Evolutionary conservation across 495 filamentous ascomycete genomes (phyloP), one percentile per base, ranked within the genome.

Genomic region (Aspergillus steynii): DNA sequence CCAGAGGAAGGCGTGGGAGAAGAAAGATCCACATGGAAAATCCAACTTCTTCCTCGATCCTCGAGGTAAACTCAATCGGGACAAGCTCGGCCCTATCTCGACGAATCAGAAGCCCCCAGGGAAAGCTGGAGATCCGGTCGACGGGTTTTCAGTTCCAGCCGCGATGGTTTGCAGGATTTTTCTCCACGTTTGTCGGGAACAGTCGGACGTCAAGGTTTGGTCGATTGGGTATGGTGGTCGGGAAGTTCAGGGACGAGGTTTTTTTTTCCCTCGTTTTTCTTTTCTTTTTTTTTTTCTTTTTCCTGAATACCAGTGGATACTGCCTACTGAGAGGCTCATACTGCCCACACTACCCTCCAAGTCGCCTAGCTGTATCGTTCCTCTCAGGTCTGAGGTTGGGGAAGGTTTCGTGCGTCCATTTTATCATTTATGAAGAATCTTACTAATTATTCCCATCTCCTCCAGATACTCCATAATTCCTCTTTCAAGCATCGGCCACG

Each of bases 101-200:
- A 29, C 59, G 55, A 47, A 45, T 32, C 26, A 32, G 34, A 42
- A 10, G 9, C 37, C 4, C 6, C 9, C 37, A 3, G 12, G 9
- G 37, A 12, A 42, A 42, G 37, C 37, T 46, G 15, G 29, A 46
- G 58, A 53, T 15, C 37, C 20, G 42, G 26, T 47, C 28, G 12
- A 47, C 8, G 45, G n/a, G 37, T 42, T 42, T 42, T 10, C 9
- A 42, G 20, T 47, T 50, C 28, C 56, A 58, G 48, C 56, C 47
- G 42, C 56, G 37, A 42, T 42, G 51, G 25, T 20, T 26, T 7
- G 52, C 53, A 56, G 53, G 45, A 25, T 29, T 37, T 50, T 53
- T 37, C 60, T 58, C 60, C 60, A 62, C 55, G 60, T 62, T 62
- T 58, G 5, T 62, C 60, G 60, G 60, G 55, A 52, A 62, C 48